Evolutionary conservation across 805 yeast genomes (phyloP), one percentile per base, ranked within the genome.

Genomic region (Yamadazyma takamatsuzukensis): DNA sequence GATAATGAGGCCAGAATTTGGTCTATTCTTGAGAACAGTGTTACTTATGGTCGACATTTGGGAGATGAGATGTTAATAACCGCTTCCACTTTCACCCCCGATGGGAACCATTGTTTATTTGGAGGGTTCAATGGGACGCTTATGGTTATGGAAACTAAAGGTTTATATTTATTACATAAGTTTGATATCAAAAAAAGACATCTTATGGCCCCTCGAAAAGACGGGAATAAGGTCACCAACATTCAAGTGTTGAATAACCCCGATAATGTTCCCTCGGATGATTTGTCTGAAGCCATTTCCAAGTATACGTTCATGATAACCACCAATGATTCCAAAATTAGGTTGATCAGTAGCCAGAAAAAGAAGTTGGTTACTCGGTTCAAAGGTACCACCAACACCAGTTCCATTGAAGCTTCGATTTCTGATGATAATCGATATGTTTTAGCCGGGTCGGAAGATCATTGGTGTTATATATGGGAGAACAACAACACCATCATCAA

Each of bases 381-480:
- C 54, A 82, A 78, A 44, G 97, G 97, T 0, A 70, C 75, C 34
- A 71, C 75, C 21, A 87, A 86, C 54, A 72, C 71, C 33, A 74
- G 79, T 28, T 87, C 85, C 25, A 82, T 84, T 31, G 67, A 68
- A 9, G 96, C 96, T 0, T 57, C 74, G 0, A 49, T 74, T 2
- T 74, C 80, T 15, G 85, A 76, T 32, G 78, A 78, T 45, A 59
- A 66, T 32, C 49, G 59, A 9, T 75, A 74, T 48, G 70, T 88
- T 5, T 70, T 88, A 6, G 69, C 83, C 6, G 95, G 95, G 0
- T 83, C 94, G 9, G 96, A 89, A 52, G 93, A 89, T 58, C 86
- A 84, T 45, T 78, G 88, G 78, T 75, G 84, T 10, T 89, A 88
- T 49, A 61, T 85, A 9, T 90, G 97, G 97, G 70, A 72, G 34